Base-by-base conservation (phyloP, 2,329 filamentous ascomycete genomes). In the Colletotrichum sublineola region DNA sequence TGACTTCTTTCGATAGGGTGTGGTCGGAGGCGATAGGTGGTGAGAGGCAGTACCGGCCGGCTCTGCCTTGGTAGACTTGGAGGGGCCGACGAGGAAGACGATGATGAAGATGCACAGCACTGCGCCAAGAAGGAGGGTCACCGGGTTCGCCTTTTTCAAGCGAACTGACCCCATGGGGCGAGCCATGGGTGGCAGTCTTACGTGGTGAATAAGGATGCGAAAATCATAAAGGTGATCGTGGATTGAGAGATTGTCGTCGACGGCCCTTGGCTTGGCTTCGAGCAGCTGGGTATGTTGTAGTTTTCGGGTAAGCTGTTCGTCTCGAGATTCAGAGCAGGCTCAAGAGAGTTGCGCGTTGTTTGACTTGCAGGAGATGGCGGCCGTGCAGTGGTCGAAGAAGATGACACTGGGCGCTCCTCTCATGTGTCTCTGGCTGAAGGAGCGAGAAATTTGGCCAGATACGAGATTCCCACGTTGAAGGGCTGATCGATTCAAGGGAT, bases 121-220 rank as follows among this genome's bases (percentile, higher is more conserved):
- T 76, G 85, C 87, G 77, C 93, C 93, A 76, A 97, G 86, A 76
- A 92, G 81, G 75, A 96, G 85, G 67, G 93, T 96, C 79, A 93
- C 87, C 75, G 94, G 92, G 83, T 91, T 96, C 80, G 92, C 90
- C 84, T 93, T 93, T 84, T 94, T 94, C 80, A 96, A 89, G 84
- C 94, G 93, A 77, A 89, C 87, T 76, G 89, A 85, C 79, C 89
- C 88, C 86, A 91, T 85, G 81, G 87, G 84, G 80, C 87, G 86
- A 79, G 87, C 85, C 87, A 89, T 89, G 81, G 81, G 50, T 67
- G 75, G 77, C 64, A 56, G 55, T 52, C 60, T 74, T 58, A 73
- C 52, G 73, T 46, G 62, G 58, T 36, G 57, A 82, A 70, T 53
- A 66, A 69, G 40, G 57, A 71, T 68, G 68, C 66, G 73, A 68